phyloP scores from a whole-genome alignment of 148 eudicot species.

The Nyssa sinensis region DNA sequence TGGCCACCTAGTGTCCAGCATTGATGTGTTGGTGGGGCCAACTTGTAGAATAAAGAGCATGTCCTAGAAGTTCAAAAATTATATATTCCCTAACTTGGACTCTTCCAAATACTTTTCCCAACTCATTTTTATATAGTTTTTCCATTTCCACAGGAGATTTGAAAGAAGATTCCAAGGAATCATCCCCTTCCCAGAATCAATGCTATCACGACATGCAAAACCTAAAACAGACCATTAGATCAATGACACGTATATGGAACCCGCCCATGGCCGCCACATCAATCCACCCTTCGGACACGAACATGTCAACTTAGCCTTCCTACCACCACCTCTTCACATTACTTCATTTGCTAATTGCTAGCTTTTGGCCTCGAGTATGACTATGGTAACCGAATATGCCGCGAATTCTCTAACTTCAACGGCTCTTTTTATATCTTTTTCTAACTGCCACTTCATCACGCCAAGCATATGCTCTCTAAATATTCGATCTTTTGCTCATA shows the following conservation, averaged over 20 bases:
- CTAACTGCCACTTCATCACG: conserved; percentile 45
- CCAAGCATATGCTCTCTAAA: conserved; percentile 72
- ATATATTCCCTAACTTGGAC: neutral
- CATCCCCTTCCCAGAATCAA: neutral
- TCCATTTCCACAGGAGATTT: neutral
- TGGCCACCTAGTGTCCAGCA: no score
- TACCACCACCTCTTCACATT: neutral
- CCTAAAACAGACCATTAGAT: neutral
- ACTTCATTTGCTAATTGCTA: neutral
- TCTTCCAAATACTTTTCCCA: neutral
- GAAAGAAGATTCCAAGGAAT: neutral
- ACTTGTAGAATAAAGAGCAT: no score
- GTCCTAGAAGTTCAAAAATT: neutral
- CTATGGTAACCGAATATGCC: conserved; percentile 46
- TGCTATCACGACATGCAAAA: neutral
- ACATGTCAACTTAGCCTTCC: neutral
- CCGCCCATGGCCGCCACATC: neutral
- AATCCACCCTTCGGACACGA: neutral
- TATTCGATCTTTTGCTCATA: conserved; percentile 39
- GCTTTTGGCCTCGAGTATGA: conserved; percentile 17
- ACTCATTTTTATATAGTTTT: no score
- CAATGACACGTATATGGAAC: neutral
- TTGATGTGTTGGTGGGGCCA: no score
- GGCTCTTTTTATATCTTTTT: conserved; percentile 24
- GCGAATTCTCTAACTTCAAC: conserved; percentile 34